Conservation (phyloP, 2,329 filamentous ascomycete species). For the Keithomyces neogunnii region DNA sequence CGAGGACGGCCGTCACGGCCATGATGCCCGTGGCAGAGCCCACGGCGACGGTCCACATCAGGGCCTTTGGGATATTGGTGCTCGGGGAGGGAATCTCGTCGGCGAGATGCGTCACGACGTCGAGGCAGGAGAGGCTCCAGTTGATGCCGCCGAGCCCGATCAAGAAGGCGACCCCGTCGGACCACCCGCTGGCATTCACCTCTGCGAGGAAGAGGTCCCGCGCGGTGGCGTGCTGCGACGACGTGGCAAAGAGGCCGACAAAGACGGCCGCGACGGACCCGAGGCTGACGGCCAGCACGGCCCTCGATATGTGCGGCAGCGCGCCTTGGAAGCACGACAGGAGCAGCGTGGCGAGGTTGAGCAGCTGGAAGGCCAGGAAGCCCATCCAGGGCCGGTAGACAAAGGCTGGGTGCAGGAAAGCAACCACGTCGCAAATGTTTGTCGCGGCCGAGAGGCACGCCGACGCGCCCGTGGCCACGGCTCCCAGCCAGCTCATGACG, state of each 20-base stretch:
- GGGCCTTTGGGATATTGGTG: constrained; percentile 10
- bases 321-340: constrained; percentile 15
- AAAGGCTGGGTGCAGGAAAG: constrained; percentile 14
- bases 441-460: constrained; percentile 15
- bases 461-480: constrained; percentile 16
- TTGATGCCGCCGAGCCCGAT: constrained; percentile 20
- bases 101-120: constrained; percentile 18
- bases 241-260: constrained; percentile 18
- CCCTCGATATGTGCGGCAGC: constrained; percentile 17
- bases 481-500: constrained; percentile 18
- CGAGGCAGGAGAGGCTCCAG: constrained; percentile 22
- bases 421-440: constrained; percentile 14
- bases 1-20: constrained; percentile 12
- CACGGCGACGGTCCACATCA: constrained; percentile 15
- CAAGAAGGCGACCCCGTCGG: constrained; percentile 18
- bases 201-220: constrained; percentile 14
- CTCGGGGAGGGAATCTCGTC: constrained; percentile 20
- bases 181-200: constrained; percentile 17
- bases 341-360: constrained; percentile 14
- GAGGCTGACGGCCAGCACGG: constrained; percentile 18
- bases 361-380: constrained; percentile 17
- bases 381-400: constrained; percentile 19
- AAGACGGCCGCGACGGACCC: constrained; percentile 14
- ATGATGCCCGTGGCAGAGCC: constrained; percentile 14
- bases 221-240: constrained; percentile 9